Evolutionary conservation across 306 rosid species (phyloP).

Genomic region (Gastrolobium bilobum): DNA sequence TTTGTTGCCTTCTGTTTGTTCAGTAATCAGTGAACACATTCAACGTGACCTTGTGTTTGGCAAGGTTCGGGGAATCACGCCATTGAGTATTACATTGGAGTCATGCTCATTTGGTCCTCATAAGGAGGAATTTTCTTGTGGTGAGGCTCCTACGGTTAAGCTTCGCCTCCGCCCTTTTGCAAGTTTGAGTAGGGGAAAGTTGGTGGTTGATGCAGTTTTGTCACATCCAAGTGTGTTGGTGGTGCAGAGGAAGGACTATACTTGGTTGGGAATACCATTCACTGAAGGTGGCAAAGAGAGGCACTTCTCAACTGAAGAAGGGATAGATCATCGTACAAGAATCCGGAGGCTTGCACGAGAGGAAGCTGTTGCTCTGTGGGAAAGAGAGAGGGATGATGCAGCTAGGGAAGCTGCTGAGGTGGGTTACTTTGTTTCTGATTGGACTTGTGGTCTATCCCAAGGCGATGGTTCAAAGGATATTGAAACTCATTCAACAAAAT

Average conservation of each 20-base stretch:
- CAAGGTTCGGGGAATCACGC: conserved; percentile 78
- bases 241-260: conserved; percentile 81
- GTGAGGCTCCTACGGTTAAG: conserved; percentile 83
- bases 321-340: conserved; percentile 84
- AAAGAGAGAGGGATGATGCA: conserved; percentile 75
- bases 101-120: conserved; percentile 89
- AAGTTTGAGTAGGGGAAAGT: conserved; percentile 87
- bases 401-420: conserved; percentile 82
- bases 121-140: conserved; percentile 88
- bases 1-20: conserved; percentile 86
- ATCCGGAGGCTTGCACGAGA: conserved; percentile 82
- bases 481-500: conserved; percentile 45
- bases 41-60: conserved; percentile 88
- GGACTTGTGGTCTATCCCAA: conserved; percentile 52
- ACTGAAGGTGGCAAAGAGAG: conserved; percentile 58
- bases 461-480: conserved; percentile 59
- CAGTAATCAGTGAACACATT: conserved; percentile 68
- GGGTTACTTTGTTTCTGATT: conserved; percentile 76
- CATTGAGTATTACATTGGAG: conserved; percentile 84
- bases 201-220: conserved; percentile 87
- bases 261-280: conserved; percentile 90
- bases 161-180: conserved; percentile 80
- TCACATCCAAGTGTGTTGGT: conserved; percentile 76
- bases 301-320: conserved; percentile 75
- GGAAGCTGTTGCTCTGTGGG: conserved; percentile 69